Percentiles rank a stretch among this genome's conserved stretches.
phyloP scores from a whole-genome alignment of 116 monocot genomes.

The Trichopus zeylanicus region DNA sequence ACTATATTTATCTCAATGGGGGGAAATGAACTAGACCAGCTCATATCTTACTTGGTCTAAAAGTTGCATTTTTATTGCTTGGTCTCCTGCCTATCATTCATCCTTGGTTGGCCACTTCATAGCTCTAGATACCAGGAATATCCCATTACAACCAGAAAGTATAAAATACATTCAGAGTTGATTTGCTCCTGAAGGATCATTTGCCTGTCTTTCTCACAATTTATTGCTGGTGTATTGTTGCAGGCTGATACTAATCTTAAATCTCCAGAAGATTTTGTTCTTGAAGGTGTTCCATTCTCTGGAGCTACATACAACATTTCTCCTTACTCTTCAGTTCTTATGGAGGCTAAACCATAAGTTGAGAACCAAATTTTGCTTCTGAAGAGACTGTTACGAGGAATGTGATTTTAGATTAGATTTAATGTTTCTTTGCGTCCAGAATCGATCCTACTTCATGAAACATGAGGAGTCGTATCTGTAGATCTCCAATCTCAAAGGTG shows the following conservation, averaged over 20 bases:
- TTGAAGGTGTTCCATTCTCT: slow-evolving; percentile 35
- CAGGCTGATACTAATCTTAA: slow-evolving; percentile 84
- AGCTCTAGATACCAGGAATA: too few species aligned
- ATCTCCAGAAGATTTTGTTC: slow-evolving; percentile 60
- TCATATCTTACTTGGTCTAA: too few species aligned
- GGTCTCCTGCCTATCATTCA: too few species aligned
- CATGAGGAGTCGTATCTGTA: background rate
- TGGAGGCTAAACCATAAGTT: slow-evolving; percentile 58
- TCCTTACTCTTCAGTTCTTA: slow-evolving; percentile 73
- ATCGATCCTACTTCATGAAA: background rate
- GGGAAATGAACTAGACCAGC: too few species aligned
- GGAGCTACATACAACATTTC: slow-evolving; percentile 49
- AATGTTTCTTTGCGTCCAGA: background rate
- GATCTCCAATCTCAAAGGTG: background rate
- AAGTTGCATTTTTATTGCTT: too few species aligned
- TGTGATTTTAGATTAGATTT: background rate
- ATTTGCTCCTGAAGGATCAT: background rate
- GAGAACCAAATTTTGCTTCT: background rate
- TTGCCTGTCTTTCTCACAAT: background rate
- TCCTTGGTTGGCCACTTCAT: too few species aligned
- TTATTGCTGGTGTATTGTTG: slow-evolving; percentile 2
- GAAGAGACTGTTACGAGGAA: background rate
- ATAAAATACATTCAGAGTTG: too few species aligned
- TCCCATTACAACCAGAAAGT: too few species aligned
- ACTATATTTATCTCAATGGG: too few species aligned